Conservation (phyloP, 345 rosid genomes). For the Melaleuca alternifolia region DNA sequence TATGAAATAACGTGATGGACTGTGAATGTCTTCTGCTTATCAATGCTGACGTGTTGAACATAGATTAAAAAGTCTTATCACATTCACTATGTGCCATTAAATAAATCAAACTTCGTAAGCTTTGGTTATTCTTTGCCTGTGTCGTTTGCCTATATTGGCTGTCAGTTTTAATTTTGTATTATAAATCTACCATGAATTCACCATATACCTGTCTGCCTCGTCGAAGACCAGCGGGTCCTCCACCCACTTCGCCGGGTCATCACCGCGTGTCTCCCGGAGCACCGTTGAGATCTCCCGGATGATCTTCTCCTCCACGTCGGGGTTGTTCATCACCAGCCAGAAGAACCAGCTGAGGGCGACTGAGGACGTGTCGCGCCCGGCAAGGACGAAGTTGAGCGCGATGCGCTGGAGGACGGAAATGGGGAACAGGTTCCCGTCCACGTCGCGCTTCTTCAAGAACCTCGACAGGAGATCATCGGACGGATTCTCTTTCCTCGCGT, state of each 20-base stretch:
- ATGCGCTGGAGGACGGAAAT: conserved; percentile 68
- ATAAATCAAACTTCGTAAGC: neutral
- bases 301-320: conserved; percentile 53
- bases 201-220: conserved; percentile 50
- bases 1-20: neutral
- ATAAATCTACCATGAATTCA: neutral
- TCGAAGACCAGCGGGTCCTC: conserved; percentile 75
- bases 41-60: neutral
- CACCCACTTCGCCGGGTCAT: conserved; percentile 52
- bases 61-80: neutral
- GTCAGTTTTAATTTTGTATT: neutral
- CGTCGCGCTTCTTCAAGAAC: conserved; percentile 74
- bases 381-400: conserved; percentile 84
- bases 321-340: conserved; percentile 79
- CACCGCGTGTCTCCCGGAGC: conserved; percentile 60
- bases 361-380: conserved; percentile 89
- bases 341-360: conserved; percentile 95
- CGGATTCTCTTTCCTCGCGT: conserved; percentile 54
- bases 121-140: neutral
- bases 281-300: conserved; percentile 46
- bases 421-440: conserved; percentile 48
- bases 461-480: conserved; percentile 79
- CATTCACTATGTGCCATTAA: neutral
- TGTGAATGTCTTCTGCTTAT: neutral
- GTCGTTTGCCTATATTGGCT: neutral